phyloP scores from a whole-genome alignment of 495 filamentous ascomycete genomes.

The Penicillium crystallinum region DNA sequence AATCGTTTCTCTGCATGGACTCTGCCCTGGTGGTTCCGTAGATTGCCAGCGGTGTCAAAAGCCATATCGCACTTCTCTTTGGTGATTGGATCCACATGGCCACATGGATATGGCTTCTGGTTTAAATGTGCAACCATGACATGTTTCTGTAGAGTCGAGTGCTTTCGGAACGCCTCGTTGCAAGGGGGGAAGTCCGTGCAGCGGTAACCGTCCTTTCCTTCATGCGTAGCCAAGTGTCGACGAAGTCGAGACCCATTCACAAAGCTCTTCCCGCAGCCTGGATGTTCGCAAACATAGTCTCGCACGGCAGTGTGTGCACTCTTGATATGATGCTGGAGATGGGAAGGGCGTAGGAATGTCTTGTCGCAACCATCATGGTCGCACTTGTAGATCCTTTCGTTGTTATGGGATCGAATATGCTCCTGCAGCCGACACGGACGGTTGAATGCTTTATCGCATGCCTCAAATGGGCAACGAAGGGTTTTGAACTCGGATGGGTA shows the following conservation, averaged over 20 bases:
- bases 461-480: constrained; percentile 60
- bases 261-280: constrained; percentile 75
- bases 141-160: constrained; percentile 79
- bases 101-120: constrained; percentile 62
- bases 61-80: constrained; percentile 57
- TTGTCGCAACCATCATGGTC: constrained; percentile 66
- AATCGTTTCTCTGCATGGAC: constrained; percentile 65
- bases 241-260: constrained; percentile 67
- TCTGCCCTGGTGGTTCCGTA: constrained; percentile 65
- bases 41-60: constrained; percentile 63
- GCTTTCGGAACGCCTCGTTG: constrained; percentile 76
- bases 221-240: constrained; percentile 61
- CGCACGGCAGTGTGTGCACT: constrained; percentile 69
- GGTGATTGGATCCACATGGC: constrained; percentile 49
- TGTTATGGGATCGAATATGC: constrained; percentile 74
- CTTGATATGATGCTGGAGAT: constrained; percentile 78
- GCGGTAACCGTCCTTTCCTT: constrained; percentile 60
- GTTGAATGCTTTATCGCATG: constrained; percentile 80
- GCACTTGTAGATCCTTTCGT: constrained; percentile 71
- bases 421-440: constrained; percentile 73
- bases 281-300: constrained; percentile 62
- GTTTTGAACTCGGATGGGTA: constrained; percentile 69
- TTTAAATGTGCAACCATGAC: constrained; percentile 67
- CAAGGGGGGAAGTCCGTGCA: constrained; percentile 75
- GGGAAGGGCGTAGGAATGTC: constrained; percentile 72